Base-by-base conservation (phyloP, 2,329 filamentous ascomycete species). In the Fusarium sp. region DNA sequence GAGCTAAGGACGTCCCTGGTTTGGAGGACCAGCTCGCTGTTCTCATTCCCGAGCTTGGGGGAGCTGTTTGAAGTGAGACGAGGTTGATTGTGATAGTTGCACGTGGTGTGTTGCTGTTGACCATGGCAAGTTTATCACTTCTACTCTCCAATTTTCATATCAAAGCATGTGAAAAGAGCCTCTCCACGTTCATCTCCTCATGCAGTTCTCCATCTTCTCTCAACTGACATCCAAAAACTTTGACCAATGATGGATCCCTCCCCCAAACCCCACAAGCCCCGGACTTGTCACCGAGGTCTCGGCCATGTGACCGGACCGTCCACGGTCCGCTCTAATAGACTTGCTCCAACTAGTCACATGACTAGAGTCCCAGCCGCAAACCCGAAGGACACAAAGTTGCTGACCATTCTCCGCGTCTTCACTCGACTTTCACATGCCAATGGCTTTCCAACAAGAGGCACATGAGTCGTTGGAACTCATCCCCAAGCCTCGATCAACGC, bases 211-310 rank as follows among this genome's bases (percentile, higher is more conserved):
- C 56, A 57, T 41, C 37, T 64, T 37, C 30, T 54, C 20, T 57
- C 14, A 7, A 27, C 13, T 25, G 34, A 57, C 23, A 18, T 52
- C n/a, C 35, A 25, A 37, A 13, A 54, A 37, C 48, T 20, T 37
- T 25, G 35, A 27, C 73, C 71, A 75, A 73, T 73, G 9, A 74
- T 35, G 27, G 27, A 30, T 18, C 13, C 23, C 61, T 71, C 70
- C 73, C 64, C 73, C 73, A 76, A 75, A 59, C 64, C 64, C 64
- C 73, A 66, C 69, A 65, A 64, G 43, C 18, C 27, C 67, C 73
- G 73, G 73, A 76, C 73, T 71, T 73, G 73, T 75, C 64, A 63
- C 73, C 73, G 73, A 76, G 41, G 20, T 48, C 61, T 75, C 73
- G 73, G 73, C 54, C 70, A 68, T 63, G 67, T 76, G 45, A 68